Conservation (phyloP, 1,284 basidiomycete genomes). For the Leccinum huronense region DNA sequence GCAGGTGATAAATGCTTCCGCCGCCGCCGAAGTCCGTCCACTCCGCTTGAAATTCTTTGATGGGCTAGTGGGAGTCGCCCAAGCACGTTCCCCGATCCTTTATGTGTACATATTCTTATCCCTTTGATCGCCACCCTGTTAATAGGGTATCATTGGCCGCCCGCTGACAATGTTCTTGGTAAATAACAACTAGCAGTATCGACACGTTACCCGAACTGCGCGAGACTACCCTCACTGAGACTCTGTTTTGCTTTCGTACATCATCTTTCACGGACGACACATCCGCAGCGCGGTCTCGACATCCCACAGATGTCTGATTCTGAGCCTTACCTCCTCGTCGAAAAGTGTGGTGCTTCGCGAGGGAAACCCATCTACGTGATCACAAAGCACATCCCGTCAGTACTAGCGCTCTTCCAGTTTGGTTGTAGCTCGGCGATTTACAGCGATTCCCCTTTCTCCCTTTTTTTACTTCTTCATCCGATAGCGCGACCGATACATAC, state of each 20-base stretch:
- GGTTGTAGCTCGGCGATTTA: not conserved
- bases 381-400: conserved; percentile 44
- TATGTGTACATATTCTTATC: conserved; percentile 37
- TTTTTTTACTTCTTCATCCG: not conserved
- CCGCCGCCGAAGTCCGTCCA: conserved; percentile 15
- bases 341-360: conserved; percentile 41
- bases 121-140: conserved; percentile 24
- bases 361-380: conserved; percentile 45
- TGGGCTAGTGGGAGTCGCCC: conserved; percentile 17
- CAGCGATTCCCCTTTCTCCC: not conserved
- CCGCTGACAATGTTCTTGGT: conserved; percentile 29
- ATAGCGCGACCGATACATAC: conserved; percentile 34
- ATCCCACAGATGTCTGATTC: conserved; percentile 32
- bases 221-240: conserved; percentile 1
- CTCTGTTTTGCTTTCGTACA: conserved; percentile 30
- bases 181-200: conserved; percentile 28
- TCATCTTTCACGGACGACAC: conserved; percentile 17
- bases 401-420: conserved; percentile 13
- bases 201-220: conserved; percentile 31
- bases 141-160: conserved; percentile 25
- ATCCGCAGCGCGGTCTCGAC: conserved; percentile 9
- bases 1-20: conserved; percentile 16
- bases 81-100: conserved; percentile 23
- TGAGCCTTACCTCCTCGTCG: conserved; percentile 41
- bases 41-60: conserved; percentile 20